These are phyloP conservation scores for Arachis monticola DNA, from an alignment of 331 rosid genomes.

Conservation along the genomic window DNA sequence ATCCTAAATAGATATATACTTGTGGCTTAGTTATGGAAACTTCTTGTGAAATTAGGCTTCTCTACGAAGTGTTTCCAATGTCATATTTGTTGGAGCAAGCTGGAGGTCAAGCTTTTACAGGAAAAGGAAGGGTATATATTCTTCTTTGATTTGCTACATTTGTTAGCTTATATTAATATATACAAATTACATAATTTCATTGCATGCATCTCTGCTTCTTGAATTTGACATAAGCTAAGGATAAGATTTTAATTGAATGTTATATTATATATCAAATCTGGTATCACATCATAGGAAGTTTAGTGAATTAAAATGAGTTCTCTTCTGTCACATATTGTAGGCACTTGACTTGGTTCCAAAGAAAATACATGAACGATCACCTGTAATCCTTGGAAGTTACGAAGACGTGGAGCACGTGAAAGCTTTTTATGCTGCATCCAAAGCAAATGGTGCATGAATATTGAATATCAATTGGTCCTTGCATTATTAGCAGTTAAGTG, in stretches of 20 bases:
- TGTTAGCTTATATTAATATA: background rate
- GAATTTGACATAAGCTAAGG: slow-evolving; percentile 1
- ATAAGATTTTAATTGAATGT: background rate
- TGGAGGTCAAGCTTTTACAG: slow-evolving; percentile 94
- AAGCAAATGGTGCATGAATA: slow-evolving; percentile 38
- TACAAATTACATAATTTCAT: background rate
- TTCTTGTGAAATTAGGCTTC: slow-evolving; percentile 55
- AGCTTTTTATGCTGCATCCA: slow-evolving; percentile 43
- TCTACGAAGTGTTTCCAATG: slow-evolving; percentile 95
- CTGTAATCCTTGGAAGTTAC: slow-evolving; percentile 84
- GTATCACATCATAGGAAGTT: background rate
- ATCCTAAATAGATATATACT: background rate
- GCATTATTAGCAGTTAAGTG: background rate
- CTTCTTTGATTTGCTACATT: background rate
- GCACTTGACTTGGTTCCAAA: slow-evolving; percentile 85
- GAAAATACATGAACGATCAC: slow-evolving; percentile 76
- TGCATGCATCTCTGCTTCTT: slow-evolving; percentile 28
- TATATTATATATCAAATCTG: background rate
- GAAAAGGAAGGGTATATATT: slow-evolving; percentile 75
- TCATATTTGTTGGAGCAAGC: slow-evolving; percentile 94
- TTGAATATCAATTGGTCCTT: slow-evolving; percentile 20
- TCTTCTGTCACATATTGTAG: slow-evolving; percentile 38
- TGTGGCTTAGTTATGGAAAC: slow-evolving; percentile 18
- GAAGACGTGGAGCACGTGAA: slow-evolving; percentile 82
- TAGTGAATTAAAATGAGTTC: background rate